phyloP scores from a whole-genome alignment of 2,329 filamentous ascomycete species.

The Berkeleyomyces rouxiae region DNA sequence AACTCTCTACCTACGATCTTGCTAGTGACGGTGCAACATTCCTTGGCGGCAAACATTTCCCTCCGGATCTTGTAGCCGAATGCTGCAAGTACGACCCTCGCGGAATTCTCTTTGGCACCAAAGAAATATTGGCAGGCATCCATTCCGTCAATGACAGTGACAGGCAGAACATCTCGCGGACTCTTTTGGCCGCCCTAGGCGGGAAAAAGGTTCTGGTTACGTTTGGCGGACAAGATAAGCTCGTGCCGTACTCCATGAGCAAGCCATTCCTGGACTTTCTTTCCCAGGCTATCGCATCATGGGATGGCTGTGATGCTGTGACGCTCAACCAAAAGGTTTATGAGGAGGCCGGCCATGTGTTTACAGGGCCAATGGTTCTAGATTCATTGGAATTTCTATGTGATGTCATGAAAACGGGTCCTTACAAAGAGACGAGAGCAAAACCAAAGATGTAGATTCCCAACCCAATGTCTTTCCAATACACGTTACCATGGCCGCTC shows the following conservation, averaged over 20 bases:
- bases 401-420: constrained; percentile 25
- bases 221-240: constrained; percentile 49
- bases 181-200: constrained; percentile 27
- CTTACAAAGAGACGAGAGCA: constrained; percentile 13
- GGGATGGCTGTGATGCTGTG: constrained; percentile 35
- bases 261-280: constrained; percentile 46
- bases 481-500: constrained; percentile 25
- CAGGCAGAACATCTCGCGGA: constrained; percentile 27
- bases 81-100: constrained; percentile 58
- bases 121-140: constrained; percentile 24
- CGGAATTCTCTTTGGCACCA: constrained; percentile 48
- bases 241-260: constrained; percentile 51
- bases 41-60: constrained; percentile 64
- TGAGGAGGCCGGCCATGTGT: constrained; percentile 51
- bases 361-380: constrained; percentile 47
- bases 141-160: constrained; percentile 20
- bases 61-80: constrained; percentile 44
- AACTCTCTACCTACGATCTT: constrained; percentile 41
- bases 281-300: constrained; percentile 38
- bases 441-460: not conserved
- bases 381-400: constrained; percentile 50
- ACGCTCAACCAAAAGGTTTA: constrained; percentile 51
- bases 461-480: no score
- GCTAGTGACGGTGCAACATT: constrained; percentile 45
- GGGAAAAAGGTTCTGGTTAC: constrained; percentile 50